phyloP scores from a whole-genome alignment of 129 eudicot species.

The Helichrysum umbraculigerum region DNA sequence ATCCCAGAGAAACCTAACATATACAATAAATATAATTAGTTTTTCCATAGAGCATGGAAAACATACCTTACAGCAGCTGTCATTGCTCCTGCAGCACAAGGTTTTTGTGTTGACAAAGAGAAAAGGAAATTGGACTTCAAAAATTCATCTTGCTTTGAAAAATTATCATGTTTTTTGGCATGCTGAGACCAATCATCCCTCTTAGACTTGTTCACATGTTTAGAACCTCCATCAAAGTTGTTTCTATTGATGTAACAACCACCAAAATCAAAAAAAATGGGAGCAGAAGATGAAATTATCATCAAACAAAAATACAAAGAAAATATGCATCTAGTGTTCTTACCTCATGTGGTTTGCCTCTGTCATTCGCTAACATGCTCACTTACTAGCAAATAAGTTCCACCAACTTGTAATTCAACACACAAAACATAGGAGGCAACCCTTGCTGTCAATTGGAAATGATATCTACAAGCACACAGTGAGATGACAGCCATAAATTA shows the following conservation, averaged over 20 bases:
- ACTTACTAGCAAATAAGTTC: constrained; percentile 24
- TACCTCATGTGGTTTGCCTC: constrained; percentile 54
- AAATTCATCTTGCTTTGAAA: constrained; percentile 56
- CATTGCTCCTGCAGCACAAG: constrained; percentile 52
- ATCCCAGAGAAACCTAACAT: neutral
- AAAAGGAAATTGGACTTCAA: constrained; percentile 64
- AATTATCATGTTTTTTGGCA: constrained; percentile 55
- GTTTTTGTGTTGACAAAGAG: constrained; percentile 70
- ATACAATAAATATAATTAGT: neutral
- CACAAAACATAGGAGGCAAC: neutral
- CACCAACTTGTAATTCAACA: constrained; percentile 24
- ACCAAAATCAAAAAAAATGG: constrained; percentile 18
- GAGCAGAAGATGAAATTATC: neutral
- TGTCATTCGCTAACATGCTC: constrained; percentile 49
- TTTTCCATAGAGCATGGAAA: constrained; percentile 2
- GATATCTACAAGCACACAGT: constrained; percentile 14
- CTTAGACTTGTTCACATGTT: constrained; percentile 36
- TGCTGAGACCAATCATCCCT: constrained; percentile 76
- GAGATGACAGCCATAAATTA: constrained; percentile 8
- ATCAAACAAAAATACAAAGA: constrained; percentile 12
- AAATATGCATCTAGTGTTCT: constrained; percentile 20
- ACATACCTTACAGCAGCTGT: constrained; percentile 55
- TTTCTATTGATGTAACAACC: constrained; percentile 41
- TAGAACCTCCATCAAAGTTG: constrained; percentile 42
- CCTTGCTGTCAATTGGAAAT: constrained; percentile 18